Evolutionary conservation across 2,329 filamentous ascomycete species (phyloP), one percentile per base, ranked within the genome.

Genomic region (Talaromyces funiculosus): DNA sequence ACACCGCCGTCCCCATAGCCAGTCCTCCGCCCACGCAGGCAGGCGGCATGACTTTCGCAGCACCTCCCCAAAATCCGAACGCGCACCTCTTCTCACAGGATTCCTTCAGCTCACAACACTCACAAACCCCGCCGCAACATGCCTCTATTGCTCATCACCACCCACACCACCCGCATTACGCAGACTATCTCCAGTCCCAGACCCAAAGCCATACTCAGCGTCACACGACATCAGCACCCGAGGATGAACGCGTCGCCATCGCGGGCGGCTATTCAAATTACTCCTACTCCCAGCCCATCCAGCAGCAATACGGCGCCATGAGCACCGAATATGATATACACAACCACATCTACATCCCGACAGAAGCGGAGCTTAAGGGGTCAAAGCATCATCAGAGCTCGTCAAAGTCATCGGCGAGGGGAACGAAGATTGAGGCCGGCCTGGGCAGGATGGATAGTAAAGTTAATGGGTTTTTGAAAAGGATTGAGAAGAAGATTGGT

Each of bases 271-370:
- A 78, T 64, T 74, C 75, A 9, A 72, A 72, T 42, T 78, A 76
- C 63, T 71, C 73, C 12, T 79, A 80, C 64, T 71, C 69, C n/a
- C 72, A 75, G 47, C 62, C 69, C 4, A 69, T 67, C 4, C 65
- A 61, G 22, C 63, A 64, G 24, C 64, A 65, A 56, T 53, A 63
- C 54, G 62, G 61, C n/a, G 63, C 63, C 7, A 59, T 35, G 43
- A 62, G 57, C 62, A 72, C 65, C 14, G 73, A 73, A 38, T 80
- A 79, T 60, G 73, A 77, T 62, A 67, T 80, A 9, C 79, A 81
- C 65, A 73, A 67, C 42, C 79, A 80, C 63, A 66, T 80, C 14
- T 81, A 80, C 61, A 68, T 75, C 53, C 78, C 78, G 1, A 79
- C 78, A 0, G 75, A 78, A 57, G 68, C 69, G 16, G 78, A 81